Evolutionary conservation across 1,284 basidiomycete species (phyloP).

Genomic region (Xerocomus nothofagi): DNA sequence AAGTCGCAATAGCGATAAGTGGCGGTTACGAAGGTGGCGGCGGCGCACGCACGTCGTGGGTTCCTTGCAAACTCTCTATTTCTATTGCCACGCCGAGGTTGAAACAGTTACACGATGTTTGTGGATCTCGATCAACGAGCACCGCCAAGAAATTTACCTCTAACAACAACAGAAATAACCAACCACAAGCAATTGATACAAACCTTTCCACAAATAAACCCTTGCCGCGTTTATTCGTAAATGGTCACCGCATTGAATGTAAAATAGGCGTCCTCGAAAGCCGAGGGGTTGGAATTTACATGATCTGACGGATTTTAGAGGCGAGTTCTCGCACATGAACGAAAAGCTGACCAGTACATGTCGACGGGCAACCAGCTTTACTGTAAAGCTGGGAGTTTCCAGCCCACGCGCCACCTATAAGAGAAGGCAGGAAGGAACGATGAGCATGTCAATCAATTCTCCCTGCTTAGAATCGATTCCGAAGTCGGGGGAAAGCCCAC

Average conservation of each 20-base stretch:
- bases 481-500: background rate
- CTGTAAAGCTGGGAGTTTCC: slow-evolving; percentile 33
- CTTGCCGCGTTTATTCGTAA: slow-evolving; percentile 13
- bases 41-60: too few relatives aligned
- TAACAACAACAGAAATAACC: background rate
- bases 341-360: slow-evolving; percentile 33
- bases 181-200: background rate
- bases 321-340: background rate
- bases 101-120: background rate
- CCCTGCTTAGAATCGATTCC: background rate
- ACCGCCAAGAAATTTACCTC: background rate
- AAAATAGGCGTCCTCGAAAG: slow-evolving; percentile 24
- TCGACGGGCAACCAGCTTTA: slow-evolving; percentile 35
- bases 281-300: slow-evolving; percentile 15
- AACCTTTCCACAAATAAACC: background rate
- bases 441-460: background rate
- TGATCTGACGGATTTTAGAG: slow-evolving; percentile 8
- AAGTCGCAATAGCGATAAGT: too few relatives aligned
- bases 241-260: slow-evolving; percentile 22
- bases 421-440: background rate
- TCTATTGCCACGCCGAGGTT: too few relatives aligned
- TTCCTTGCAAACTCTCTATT: too few relatives aligned
- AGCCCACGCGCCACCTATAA: slow-evolving; percentile 43
- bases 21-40: too few relatives aligned
- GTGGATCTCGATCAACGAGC: slow-evolving; percentile 1